Evolutionary conservation across 2,329 filamentous ascomycete species (phyloP).

Genomic region (Cladobotryum protrusum): DNA sequence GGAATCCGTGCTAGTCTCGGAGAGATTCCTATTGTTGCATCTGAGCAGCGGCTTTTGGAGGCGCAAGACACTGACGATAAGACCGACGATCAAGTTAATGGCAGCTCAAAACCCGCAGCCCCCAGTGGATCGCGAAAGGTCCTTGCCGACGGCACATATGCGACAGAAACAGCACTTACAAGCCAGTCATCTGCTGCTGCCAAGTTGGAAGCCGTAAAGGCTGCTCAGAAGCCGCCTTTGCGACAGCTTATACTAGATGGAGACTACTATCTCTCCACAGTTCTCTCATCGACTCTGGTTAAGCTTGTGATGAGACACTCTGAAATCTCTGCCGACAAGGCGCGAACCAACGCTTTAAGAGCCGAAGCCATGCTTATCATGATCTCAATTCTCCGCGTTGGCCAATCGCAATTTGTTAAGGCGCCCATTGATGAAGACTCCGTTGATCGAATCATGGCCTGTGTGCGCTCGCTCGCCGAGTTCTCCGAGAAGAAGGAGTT

Average conservation of each 20-base stretch:
- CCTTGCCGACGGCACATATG: conserved; percentile 93
- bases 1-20: conserved; percentile 87
- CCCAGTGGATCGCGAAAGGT: conserved; percentile 86
- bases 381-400: conserved; percentile 97
- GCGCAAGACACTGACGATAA: conserved; percentile 69
- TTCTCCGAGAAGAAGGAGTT: conserved; percentile 86
- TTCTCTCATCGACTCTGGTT: conserved; percentile 90
- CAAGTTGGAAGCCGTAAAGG: conserved; percentile 91
- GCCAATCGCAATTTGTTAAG: conserved; percentile 98
- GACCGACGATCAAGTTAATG: conserved; percentile 64
- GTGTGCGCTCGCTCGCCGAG: conserved; percentile 84
- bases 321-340: conserved; percentile 79
- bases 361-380: conserved; percentile 99
- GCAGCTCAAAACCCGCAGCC: conserved; percentile 66
- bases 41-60: conserved; percentile 86
- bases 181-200: conserved; percentile 86
- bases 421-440: conserved; percentile 96
- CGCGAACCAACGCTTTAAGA: conserved; percentile 85
- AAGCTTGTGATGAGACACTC: conserved; percentile 97
- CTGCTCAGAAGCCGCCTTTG: conserved; percentile 91
- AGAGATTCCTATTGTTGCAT: conserved; percentile 93
- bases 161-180: conserved; percentile 91
- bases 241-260: conserved; percentile 93
- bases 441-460: conserved; percentile 97
- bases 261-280: conserved; percentile 92